A percentile compares a stretch with the other conserved stretches of the same genome.
Conservation (phyloP, 192 early-diverging fungal genomes). For the Gigaspora rosea region DNA sequence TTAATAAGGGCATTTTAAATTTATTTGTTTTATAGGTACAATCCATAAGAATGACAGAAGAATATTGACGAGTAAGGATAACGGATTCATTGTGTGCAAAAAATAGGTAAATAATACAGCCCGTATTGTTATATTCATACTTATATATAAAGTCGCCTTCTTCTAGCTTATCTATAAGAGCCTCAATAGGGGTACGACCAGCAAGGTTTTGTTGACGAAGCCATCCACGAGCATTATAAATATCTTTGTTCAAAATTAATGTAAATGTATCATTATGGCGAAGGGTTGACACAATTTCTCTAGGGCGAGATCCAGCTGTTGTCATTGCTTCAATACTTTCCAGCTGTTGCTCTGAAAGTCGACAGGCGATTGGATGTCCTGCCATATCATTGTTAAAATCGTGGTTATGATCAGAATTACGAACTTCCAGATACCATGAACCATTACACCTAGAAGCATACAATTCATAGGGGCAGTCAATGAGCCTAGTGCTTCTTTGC, state of each 20-base stretch:
- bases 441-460: too few species aligned
- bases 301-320: too few species aligned
- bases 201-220: too few species aligned
- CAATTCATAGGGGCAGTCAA: too few species aligned
- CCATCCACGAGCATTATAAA: too few species aligned
- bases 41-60: not conserved
- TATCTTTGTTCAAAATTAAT: too few species aligned
- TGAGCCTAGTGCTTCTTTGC: too few species aligned
- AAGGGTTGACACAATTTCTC: too few species aligned
- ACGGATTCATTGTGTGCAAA: not conserved
- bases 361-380: not conserved
- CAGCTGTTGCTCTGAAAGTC: not conserved
- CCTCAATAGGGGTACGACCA: too few species aligned
- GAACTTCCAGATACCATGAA: too few species aligned
- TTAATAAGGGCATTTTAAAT: slow-evolving; percentile 2
- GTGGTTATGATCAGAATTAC: not conserved
- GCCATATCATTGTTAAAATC: not conserved
- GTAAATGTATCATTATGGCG: too few species aligned
- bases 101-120: slow-evolving; percentile 2
- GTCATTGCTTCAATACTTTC: too few species aligned
- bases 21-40: slow-evolving; percentile 2
- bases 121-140: slow-evolving; percentile 6
- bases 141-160: not conserved
- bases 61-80: slow-evolving; percentile 12
- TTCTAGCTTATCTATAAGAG: slow-evolving; percentile 10